These are phyloP conservation scores for Drechmeria coniospora DNA, from an alignment of 2,329 filamentous ascomycete species.

Conservation along the genomic window DNA sequence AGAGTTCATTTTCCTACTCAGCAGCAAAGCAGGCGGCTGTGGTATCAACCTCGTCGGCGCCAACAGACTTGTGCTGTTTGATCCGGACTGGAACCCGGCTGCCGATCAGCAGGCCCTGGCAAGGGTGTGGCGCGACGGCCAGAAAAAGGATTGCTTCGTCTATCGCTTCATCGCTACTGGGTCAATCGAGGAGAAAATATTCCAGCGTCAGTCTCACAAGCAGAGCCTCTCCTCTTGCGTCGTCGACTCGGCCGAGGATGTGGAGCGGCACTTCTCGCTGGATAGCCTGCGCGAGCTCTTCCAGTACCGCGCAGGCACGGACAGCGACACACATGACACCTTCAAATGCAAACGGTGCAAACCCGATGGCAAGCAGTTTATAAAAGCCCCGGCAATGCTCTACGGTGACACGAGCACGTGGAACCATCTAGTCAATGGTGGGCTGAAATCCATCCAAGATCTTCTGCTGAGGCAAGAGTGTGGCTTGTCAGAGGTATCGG, in stretches of 20 bases:
- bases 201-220: constrained; percentile 96
- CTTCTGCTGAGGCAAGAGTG: constrained; percentile 76
- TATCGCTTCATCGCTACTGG: constrained; percentile 98
- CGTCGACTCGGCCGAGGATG: constrained; percentile 90
- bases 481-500: constrained; percentile 65
- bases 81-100: constrained; percentile 95
- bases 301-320: constrained; percentile 73
- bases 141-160: constrained; percentile 98
- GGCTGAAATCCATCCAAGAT: constrained; percentile 74
- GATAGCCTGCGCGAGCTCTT: constrained; percentile 88
- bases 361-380: constrained; percentile 68
- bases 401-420: constrained; percentile 98
- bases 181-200: constrained; percentile 98
- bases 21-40: constrained; percentile 90
- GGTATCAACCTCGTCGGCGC: constrained; percentile 91
- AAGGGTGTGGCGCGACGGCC: constrained; percentile 95
- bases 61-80: constrained; percentile 88
- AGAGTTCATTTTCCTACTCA: constrained; percentile 92
- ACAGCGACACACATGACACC: constrained; percentile 90
- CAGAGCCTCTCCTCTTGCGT: constrained; percentile 93
- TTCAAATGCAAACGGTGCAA: constrained; percentile 97
- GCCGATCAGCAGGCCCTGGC: constrained; percentile 94
- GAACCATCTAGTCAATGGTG: constrained; percentile 89
- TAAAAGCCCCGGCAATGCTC: constrained; percentile 87
- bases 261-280: constrained; percentile 88